These are phyloP conservation scores for Oryza longistaminata DNA, from an alignment of 176 grass and related monocot species.

Conservation along the genomic window DNA sequence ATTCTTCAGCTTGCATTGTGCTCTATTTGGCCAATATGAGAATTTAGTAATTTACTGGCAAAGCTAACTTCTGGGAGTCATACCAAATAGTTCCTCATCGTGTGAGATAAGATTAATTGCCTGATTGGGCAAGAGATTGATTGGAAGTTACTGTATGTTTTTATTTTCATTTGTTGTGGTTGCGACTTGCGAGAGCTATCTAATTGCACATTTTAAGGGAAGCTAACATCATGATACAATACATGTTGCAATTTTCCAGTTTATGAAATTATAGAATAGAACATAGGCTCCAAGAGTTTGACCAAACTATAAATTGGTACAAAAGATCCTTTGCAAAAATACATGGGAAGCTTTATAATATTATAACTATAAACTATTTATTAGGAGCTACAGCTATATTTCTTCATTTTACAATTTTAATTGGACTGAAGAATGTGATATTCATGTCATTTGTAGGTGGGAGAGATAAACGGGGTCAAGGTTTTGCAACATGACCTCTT, in stretches of 20 bases:
- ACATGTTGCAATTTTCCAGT: background rate
- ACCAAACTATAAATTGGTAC: background rate
- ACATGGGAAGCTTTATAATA: background rate
- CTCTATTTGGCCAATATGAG: background rate
- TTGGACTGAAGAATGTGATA: slow-evolving; percentile 8
- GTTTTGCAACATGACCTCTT: slow-evolving; percentile 99
- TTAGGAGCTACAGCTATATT: background rate
- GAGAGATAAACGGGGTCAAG: slow-evolving; percentile 89
- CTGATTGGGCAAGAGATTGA: background rate
- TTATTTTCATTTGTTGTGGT: background rate
- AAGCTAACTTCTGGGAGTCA: slow-evolving; percentile 2
- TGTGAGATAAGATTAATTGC: background rate
- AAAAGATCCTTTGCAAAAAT: background rate
- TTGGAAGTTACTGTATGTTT: slow-evolving; percentile 8
- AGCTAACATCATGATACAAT: background rate
- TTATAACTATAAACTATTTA: slow-evolving; percentile 7
- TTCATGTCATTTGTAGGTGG: slow-evolving; percentile 54
- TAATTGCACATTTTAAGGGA: background rate
- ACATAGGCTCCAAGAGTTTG: background rate
- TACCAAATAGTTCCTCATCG: slow-evolving; percentile 14
- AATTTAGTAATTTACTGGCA: slow-evolving; percentile 9
- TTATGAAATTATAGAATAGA: background rate
- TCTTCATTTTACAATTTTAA: slow-evolving; percentile 27
- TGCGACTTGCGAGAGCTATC: background rate
- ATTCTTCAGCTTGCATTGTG: slow-evolving; percentile 19